Conservation (phyloP, 148 eudicot genomes). For the Agrostemma githago region DNA sequence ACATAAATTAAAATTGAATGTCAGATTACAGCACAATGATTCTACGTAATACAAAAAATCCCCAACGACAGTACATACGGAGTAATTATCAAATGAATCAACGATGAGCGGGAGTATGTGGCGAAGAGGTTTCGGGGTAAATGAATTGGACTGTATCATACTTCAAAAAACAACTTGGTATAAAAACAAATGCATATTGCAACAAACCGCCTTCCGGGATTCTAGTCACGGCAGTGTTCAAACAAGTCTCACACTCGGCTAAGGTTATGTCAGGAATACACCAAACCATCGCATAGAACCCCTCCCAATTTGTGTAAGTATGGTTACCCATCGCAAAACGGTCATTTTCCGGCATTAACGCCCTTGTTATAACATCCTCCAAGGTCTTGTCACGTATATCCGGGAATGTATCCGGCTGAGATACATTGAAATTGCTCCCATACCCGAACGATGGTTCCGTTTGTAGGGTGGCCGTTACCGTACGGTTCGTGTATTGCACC, state of each 20-base stretch:
- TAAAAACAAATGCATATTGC: background rate
- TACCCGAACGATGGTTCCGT: background rate
- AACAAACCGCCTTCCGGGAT: background rate
- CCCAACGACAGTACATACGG: too few relatives aligned
- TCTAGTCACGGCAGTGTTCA: background rate
- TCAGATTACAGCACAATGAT: too few relatives aligned
- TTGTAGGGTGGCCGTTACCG: slow-evolving; percentile 5
- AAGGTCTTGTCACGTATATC: slow-evolving; percentile 8
- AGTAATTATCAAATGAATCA: background rate
- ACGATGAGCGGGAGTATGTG: background rate
- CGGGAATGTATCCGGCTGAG: slow-evolving; percentile 7
- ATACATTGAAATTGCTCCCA: background rate
- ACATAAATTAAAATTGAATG: too few relatives aligned
- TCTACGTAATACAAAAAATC: too few relatives aligned
- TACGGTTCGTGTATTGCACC: slow-evolving; percentile 20
- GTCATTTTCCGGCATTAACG: background rate
- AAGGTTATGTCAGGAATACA: slow-evolving; percentile 16
- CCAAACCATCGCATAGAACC: slow-evolving; percentile 12
- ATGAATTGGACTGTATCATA: slow-evolving; percentile 10
- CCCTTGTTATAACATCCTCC: slow-evolving; percentile 9
- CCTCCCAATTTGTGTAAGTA: background rate
- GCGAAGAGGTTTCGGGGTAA: background rate
- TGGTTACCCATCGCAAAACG: background rate
- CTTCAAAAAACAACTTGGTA: slow-evolving; percentile 3
- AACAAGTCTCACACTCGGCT: background rate